Evolutionary conservation across 345 rosid species (phyloP).

Genomic region (Carallia brachiata): DNA sequence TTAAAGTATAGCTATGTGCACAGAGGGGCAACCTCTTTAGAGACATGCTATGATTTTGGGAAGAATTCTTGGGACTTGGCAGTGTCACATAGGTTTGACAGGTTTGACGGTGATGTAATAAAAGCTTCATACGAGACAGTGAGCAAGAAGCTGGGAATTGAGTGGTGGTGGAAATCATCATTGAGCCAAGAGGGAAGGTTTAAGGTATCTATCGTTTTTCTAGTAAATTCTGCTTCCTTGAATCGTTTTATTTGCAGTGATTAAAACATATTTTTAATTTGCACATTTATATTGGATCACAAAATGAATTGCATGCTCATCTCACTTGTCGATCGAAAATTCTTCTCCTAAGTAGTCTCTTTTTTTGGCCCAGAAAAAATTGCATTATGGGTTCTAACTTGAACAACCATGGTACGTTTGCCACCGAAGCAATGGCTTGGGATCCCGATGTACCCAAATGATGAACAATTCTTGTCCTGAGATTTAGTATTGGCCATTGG

Average conservation of each 20-base stretch:
- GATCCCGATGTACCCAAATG: too few relatives aligned
- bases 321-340: too few relatives aligned
- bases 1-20: conserved; percentile 32
- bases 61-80: conserved; percentile 39
- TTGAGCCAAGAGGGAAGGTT: conserved; percentile 22
- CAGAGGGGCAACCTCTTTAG: conserved; percentile 24
- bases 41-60: conserved; percentile 37
- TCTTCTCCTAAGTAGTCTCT: too few relatives aligned
- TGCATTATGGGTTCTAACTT: too few relatives aligned
- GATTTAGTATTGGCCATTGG: too few relatives aligned
- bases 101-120: conserved; percentile 23
- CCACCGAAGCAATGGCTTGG: too few relatives aligned
- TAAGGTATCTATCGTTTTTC: conserved; percentile 24
- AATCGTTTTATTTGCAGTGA: neutral
- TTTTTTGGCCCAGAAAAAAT: too few relatives aligned
- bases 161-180: conserved; percentile 30
- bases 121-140: conserved; percentile 28
- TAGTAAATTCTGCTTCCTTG: neutral
- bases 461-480: too few relatives aligned
- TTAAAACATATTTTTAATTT: neutral
- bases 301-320: too few relatives aligned
- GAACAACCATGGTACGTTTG: too few relatives aligned
- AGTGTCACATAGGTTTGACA: conserved; percentile 25
- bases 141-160: conserved; percentile 27
- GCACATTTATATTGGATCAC: too few relatives aligned